phyloP scores from a whole-genome alignment of 768 basidiomycete genomes.

The Clitopilus hobsonii region DNA sequence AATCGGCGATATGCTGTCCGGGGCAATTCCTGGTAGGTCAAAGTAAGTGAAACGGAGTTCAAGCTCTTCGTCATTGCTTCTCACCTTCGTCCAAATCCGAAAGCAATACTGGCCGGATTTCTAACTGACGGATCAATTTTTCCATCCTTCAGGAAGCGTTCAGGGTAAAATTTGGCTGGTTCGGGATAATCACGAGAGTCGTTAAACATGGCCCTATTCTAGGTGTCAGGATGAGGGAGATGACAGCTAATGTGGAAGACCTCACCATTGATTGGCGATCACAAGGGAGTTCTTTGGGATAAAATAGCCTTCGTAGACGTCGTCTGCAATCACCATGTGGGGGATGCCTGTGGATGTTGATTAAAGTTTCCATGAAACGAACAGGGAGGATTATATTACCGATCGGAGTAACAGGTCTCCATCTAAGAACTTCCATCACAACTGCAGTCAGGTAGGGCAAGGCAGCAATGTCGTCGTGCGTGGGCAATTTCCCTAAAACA shows the following conservation, averaged over 20 bases:
- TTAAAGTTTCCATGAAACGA: not conserved
- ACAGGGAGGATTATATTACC: not conserved
- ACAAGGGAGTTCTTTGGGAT: constrained; percentile 9
- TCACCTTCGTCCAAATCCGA: not conserved
- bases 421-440: constrained; percentile 18
- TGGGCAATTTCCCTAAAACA: constrained; percentile 19
- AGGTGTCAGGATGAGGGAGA: not conserved
- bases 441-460: constrained; percentile 28
- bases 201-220: not conserved
- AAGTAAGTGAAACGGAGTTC: not conserved
- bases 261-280: constrained; percentile 8
- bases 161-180: constrained; percentile 31
- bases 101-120: constrained; percentile 2
- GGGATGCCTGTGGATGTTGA: not conserved
- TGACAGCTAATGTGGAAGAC: not conserved
- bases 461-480: constrained; percentile 18
- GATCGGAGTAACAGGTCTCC: constrained; percentile 2
- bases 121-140: constrained; percentile 10
- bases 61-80: not conserved
- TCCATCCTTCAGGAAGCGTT: constrained; percentile 27
- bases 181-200: constrained; percentile 20
- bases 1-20: not conserved
- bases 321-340: constrained; percentile 1
- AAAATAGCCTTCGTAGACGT: constrained; percentile 9
- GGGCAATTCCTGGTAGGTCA: not conserved